A percentile compares a stretch with the other conserved stretches of the same genome.
Evolutionary conservation across 2,329 filamentous ascomycete species (phyloP).

Genomic region (Aspergillus sp.): DNA sequence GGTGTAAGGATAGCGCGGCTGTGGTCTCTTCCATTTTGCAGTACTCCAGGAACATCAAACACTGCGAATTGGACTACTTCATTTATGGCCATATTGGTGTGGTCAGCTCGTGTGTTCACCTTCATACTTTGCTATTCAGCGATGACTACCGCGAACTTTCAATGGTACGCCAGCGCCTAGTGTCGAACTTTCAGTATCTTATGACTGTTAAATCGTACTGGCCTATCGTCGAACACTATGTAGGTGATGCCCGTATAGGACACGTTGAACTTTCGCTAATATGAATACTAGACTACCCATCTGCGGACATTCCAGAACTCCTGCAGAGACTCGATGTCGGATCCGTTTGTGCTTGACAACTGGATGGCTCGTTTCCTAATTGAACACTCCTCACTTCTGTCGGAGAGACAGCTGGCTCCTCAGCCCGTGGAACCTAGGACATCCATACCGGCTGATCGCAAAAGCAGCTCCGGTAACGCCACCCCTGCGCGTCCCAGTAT

Average conservation of each 20-base stretch:
- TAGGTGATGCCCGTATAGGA: neutral
- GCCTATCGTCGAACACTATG: constrained; percentile 21
- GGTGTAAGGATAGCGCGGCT: constrained; percentile 20
- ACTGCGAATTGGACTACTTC: constrained; percentile 22
- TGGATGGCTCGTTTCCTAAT: constrained; percentile 27
- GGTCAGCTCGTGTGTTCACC: constrained; percentile 24
- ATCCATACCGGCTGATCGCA: neutral
- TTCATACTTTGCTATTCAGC: constrained; percentile 21
- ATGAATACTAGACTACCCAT: constrained; percentile 13
- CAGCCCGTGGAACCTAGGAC: neutral
- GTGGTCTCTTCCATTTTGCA: constrained; percentile 20
- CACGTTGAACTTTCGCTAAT: neutral
- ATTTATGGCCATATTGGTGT: constrained; percentile 23
- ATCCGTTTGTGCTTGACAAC: constrained; percentile 22
- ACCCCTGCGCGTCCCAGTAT: constrained; percentile 1
- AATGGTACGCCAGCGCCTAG: constrained; percentile 15
- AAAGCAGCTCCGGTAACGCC: neutral
- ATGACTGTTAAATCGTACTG: constrained; percentile 22
- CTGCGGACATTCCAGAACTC: constrained; percentile 23
- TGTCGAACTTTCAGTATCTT: constrained; percentile 23
- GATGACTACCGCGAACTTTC: constrained; percentile 13
- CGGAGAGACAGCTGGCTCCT: constrained; percentile 11
- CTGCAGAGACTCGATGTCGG: constrained; percentile 19
- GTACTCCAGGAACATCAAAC: constrained; percentile 12
- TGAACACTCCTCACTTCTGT: constrained; percentile 19